A percentile compares a stretch with the other conserved stretches of the same genome.
Conservation (phyloP, 805 yeast genomes). For the Candida ponderosae region DNA sequence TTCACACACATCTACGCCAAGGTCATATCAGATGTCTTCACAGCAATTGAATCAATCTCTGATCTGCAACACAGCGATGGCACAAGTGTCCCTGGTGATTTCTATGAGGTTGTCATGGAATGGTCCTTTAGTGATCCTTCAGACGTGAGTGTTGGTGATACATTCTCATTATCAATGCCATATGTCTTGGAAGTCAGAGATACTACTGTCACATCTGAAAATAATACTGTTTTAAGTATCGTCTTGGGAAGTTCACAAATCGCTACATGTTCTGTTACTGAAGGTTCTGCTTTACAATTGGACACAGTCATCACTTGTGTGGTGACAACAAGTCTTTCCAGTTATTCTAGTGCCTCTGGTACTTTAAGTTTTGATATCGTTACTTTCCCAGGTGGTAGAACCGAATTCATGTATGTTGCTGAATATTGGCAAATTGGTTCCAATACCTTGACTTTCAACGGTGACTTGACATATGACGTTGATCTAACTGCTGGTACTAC, state of each 20-base stretch:
- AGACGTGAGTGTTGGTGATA: background rate
- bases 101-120: too few species aligned
- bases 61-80: too few species aligned
- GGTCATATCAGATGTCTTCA: too few species aligned
- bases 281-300: background rate
- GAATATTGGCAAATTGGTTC: background rate
- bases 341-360: background rate
- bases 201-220: background rate
- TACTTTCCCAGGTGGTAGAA: background rate
- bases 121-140: too few species aligned
- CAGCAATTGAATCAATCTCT: too few species aligned
- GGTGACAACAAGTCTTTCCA: background rate
- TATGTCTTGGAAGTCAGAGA: background rate
- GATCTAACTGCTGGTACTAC: background rate
- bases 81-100: too few species aligned
- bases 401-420: background rate
- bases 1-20: too few species aligned
- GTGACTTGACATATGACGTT: background rate
- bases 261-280: background rate
- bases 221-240: background rate
- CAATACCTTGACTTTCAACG: background rate
- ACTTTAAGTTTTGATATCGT: background rate
- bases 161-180: background rate
- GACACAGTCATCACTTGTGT: background rate
- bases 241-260: background rate